Evolutionary conservation across 2,329 filamentous ascomycete genomes (phyloP).

Genomic region (Aspergillus calidoustus): DNA sequence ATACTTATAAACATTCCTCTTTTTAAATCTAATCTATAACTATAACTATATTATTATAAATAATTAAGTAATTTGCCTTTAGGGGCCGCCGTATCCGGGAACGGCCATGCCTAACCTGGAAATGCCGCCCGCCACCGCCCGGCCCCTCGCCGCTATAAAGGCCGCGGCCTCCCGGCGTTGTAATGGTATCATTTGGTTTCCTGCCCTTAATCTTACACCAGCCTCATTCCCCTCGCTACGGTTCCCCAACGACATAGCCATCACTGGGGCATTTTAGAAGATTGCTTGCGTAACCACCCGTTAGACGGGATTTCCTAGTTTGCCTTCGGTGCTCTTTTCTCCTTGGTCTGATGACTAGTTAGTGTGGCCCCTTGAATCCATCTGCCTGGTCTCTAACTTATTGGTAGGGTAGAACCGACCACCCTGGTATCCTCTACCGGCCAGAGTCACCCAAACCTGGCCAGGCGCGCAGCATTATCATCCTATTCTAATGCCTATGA

Average conservation of each 20-base stretch:
- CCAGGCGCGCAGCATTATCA: not conserved
- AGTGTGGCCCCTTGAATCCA: not conserved
- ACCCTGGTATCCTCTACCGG: conserved; percentile 4
- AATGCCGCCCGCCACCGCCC: conserved; percentile 1
- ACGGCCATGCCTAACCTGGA: not conserved
- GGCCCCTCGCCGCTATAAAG: conserved; percentile 3
- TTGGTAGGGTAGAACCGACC: not conserved
- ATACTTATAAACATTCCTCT: too few species aligned
- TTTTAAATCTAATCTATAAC: too few species aligned
- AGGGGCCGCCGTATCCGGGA: conserved; percentile 6
- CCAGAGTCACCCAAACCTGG: not conserved
- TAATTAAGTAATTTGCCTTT: not conserved
- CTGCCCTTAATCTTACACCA: not conserved
- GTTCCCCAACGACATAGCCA: not conserved
- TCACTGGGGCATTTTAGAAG: not conserved
- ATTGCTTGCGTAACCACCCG: not conserved
- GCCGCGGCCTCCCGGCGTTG: not conserved
- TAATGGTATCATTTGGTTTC: not conserved
- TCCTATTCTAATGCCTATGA: not conserved
- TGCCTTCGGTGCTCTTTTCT: not conserved
- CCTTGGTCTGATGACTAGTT: not conserved
- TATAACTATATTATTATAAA: too few species aligned
- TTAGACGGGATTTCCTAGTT: not conserved
- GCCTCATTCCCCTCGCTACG: not conserved
- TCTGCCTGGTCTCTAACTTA: conserved; percentile 1